phyloP scores from a whole-genome alignment of 345 rosid species.

The Syzygium grande region DNA sequence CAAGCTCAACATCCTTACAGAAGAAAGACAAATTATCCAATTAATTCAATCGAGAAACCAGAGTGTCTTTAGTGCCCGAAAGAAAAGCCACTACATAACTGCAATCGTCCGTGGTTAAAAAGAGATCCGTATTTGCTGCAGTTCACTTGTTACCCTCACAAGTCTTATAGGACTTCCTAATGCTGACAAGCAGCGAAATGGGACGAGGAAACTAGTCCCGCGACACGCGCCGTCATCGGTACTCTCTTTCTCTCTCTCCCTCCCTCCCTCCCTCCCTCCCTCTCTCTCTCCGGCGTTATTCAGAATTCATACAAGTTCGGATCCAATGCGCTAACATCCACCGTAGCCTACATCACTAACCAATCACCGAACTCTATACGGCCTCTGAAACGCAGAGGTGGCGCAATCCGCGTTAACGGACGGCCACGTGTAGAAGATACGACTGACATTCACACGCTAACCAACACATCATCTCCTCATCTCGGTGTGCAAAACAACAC shows the following conservation, averaged over 20 bases:
- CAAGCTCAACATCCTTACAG: conserved; percentile 51
- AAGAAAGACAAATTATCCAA: neutral
- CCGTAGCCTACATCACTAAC: conserved; percentile 4
- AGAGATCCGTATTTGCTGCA: neutral
- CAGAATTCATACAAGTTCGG: neutral
- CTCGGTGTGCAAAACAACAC: neutral
- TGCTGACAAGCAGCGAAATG: neutral
- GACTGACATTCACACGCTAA: neutral
- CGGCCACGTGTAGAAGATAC: neutral
- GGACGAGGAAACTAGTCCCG: conserved; percentile 10
- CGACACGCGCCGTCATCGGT: conserved; percentile 10
- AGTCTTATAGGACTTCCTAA: neutral
- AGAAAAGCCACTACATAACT: neutral
- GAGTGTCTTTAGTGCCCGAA: neutral
- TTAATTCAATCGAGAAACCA: neutral
- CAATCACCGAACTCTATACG: neutral
- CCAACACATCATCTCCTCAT: neutral
- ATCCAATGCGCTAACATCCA: neutral
- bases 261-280: neutral
- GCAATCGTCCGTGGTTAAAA: neutral
- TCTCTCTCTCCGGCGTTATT: neutral
- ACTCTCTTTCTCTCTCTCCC: neutral
- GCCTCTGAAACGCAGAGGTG: neutral
- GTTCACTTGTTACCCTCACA: neutral
- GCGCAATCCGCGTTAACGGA: neutral